Conservation (phyloP, 116 monocot species). For the Zostera marina region DNA sequence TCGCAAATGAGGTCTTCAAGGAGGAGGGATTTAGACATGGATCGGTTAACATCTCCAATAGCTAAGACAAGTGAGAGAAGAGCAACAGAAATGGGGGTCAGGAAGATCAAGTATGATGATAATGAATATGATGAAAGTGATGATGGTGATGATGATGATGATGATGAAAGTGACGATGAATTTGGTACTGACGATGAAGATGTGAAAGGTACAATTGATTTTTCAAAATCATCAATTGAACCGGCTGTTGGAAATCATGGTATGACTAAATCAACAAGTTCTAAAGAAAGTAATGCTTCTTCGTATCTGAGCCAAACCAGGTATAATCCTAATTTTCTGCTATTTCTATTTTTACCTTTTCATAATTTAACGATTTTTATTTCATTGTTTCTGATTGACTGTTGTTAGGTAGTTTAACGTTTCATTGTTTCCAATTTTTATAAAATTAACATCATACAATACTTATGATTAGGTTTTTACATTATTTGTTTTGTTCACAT, state of each 20-base stretch:
- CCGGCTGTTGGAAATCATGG: background rate
- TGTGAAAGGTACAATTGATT: background rate
- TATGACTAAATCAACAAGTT: slow-evolving; percentile 2
- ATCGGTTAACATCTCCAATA: background rate
- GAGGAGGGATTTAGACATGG: background rate
- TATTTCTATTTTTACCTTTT: background rate
- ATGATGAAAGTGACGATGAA: slow-evolving; percentile 3
- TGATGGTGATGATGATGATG: background rate
- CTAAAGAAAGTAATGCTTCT: slow-evolving; percentile 17
- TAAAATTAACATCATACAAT: background rate
- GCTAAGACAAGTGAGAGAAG: slow-evolving; percentile 10
- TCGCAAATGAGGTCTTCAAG: background rate
- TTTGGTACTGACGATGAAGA: background rate
- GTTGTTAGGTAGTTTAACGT: background rate
- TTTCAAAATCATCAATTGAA: background rate
- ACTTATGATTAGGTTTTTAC: background rate
- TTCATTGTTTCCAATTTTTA: background rate
- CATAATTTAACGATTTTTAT: too few species aligned
- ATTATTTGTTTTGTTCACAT: too few species aligned
- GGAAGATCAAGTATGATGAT: slow-evolving; percentile 10
- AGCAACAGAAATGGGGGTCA: background rate
- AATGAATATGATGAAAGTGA: background rate
- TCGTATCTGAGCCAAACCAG: slow-evolving; percentile 61
- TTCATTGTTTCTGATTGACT: background rate
- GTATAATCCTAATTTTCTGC: slow-evolving; percentile 16